Conservation (phyloP, 768 basidiomycete species). For the Rhizopogon rudus region DNA sequence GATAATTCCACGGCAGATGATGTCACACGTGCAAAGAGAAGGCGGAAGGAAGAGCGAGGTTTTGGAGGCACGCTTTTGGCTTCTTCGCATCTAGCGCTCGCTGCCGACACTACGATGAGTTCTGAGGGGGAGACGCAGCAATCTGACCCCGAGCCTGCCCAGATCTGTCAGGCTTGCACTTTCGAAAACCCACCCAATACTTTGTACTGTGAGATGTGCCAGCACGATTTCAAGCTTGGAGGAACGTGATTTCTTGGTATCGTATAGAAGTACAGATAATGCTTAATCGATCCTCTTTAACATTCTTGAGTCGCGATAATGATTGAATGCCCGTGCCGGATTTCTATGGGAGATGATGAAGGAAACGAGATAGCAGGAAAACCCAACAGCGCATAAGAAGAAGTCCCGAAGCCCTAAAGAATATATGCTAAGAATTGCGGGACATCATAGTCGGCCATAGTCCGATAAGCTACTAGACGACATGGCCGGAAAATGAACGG, state of each 20-base stretch:
- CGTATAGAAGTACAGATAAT: conserved; percentile 30
- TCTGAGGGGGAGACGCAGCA: conserved; percentile 25
- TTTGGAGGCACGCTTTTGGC: conserved; percentile 73
- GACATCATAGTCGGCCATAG: conserved; percentile 20
- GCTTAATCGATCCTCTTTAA: conserved; percentile 25
- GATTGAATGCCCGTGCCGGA: conserved; percentile 14
- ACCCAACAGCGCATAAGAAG: conserved; percentile 22
- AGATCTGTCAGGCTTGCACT: conserved; percentile 55
- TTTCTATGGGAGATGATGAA: conserved; percentile 26
- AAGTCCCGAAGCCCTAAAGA: conserved; percentile 24
- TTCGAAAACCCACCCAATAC: conserved; percentile 45
- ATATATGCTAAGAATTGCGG: conserved; percentile 8
- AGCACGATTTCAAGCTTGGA: conserved; percentile 30
- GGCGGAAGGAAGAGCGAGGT: conserved; percentile 53
- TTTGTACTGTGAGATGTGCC: conserved; percentile 42
- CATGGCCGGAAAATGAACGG: conserved; percentile 19
- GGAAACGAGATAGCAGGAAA: conserved; percentile 12
- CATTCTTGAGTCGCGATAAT: conserved; percentile 12
- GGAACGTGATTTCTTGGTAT: conserved; percentile 21
- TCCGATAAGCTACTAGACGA: conserved; percentile 16
- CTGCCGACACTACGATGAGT: conserved; percentile 27
- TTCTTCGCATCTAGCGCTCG: conserved; percentile 29
- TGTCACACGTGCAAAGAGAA: conserved; percentile 34
- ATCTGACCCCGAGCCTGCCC: conserved; percentile 21
- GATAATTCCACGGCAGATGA: conserved; percentile 51